A percentile compares a stretch with the other conserved stretches of the same genome.
Conservation (phyloP, 2,329 filamentous ascomycete genomes). For the Hypomyces rosellus region DNA sequence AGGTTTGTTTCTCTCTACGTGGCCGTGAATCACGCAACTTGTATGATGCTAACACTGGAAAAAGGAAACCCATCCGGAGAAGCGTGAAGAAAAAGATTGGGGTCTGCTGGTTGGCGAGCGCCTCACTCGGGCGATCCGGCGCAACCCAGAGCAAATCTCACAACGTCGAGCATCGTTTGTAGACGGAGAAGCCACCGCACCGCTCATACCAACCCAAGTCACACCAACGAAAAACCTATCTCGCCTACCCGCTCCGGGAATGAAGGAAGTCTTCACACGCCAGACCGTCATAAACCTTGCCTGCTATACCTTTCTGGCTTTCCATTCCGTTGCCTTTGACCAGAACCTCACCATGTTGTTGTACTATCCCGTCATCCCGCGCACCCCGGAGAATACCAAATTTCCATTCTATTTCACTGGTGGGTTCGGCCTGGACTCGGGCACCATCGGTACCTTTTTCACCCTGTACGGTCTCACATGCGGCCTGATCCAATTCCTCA, state of each 20-base stretch:
- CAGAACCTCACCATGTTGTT: constrained; percentile 85
- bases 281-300: constrained; percentile 72
- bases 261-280: constrained; percentile 62
- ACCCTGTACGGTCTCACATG: constrained; percentile 74
- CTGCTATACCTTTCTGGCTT: constrained; percentile 72
- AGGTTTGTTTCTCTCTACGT: constrained; percentile 35
- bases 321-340: constrained; percentile 80
- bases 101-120: constrained; percentile 67
- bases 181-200: constrained; percentile 51
- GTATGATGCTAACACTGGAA: background rate
- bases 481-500: constrained; percentile 75
- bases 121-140: constrained; percentile 41
- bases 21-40: background rate
- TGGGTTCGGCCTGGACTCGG: constrained; percentile 68
- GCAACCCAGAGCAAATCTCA: constrained; percentile 16
- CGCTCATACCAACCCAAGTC: constrained; percentile 39
- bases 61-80: constrained; percentile 75
- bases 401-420: constrained; percentile 77
- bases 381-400: constrained; percentile 51
- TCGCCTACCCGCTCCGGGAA: constrained; percentile 29
- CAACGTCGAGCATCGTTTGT: constrained; percentile 42
- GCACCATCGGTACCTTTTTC: constrained; percentile 78
- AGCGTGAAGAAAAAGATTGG: constrained; percentile 63
- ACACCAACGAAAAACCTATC: constrained; percentile 16
- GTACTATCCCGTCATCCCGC: constrained; percentile 59